Percentiles rank a stretch among this genome's conserved stretches.
phyloP scores from a whole-genome alignment of 305 asterid species.

The Nicotiana rustica region DNA sequence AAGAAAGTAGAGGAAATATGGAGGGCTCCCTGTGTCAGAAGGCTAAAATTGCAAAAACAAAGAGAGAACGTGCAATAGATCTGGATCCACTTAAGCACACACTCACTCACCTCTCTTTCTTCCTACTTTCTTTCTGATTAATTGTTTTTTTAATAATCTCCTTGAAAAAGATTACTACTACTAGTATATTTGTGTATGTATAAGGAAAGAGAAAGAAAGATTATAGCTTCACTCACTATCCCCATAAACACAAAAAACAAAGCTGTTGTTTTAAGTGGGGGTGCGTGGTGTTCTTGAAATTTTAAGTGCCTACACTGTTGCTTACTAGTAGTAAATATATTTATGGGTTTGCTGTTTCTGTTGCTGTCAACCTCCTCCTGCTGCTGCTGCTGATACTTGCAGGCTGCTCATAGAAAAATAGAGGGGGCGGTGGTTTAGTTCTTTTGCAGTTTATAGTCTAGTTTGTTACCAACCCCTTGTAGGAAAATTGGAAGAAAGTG shows the following conservation, averaged over 20 bases:
- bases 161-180: too few relatives aligned
- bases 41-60: slow-evolving; percentile 20
- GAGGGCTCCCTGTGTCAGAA: slow-evolving; percentile 13
- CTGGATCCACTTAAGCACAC: slow-evolving; percentile 34
- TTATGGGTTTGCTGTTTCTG: slow-evolving; percentile 52
- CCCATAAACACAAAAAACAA: background rate
- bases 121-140: background rate
- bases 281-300: background rate
- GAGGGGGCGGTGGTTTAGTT: slow-evolving; percentile 53
- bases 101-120: slow-evolving; percentile 1
- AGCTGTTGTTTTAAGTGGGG: slow-evolving; percentile 12
- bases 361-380: slow-evolving; percentile 62
- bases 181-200: too few relatives aligned
- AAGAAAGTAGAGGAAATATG: slow-evolving; percentile 15
- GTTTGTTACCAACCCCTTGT: slow-evolving; percentile 42
- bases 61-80: slow-evolving; percentile 36
- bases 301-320: background rate
- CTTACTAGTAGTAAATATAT: slow-evolving; percentile 37
- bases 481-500: slow-evolving; percentile 33
- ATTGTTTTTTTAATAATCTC: background rate
- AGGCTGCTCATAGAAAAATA: slow-evolving; percentile 48
- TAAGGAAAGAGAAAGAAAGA: background rate
- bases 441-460: slow-evolving; percentile 51
- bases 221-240: background rate
- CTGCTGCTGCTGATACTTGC: slow-evolving; percentile 43